A percentile compares a stretch with the other conserved stretches of the same genome.
phyloP scores from a whole-genome alignment of 83 land plant species.

The Picea abies region DNA sequence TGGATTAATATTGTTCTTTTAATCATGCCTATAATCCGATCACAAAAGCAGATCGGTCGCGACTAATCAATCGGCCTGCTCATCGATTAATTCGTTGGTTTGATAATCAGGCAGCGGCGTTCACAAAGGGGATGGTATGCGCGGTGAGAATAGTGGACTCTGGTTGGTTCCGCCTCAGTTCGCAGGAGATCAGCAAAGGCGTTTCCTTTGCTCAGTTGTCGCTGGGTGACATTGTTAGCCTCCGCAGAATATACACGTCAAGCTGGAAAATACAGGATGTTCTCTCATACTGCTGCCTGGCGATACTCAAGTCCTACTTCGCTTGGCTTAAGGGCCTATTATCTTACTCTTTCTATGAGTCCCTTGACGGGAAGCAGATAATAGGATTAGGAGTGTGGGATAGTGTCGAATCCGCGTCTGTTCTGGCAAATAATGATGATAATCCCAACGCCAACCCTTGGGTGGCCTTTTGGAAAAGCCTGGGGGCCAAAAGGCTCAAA shows the following conservation, averaged over 20 bases:
- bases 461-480: neutral
- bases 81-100: no score
- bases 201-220: neutral
- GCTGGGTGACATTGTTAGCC: constrained; percentile 7
- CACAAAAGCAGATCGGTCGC: no score
- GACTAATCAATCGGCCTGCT: no score
- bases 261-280: neutral
- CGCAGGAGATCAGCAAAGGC: neutral
- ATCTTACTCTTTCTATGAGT: constrained; percentile 11
- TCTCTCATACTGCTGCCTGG: constrained; percentile 11
- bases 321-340: neutral
- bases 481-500: neutral
- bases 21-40: no score
- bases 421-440: neutral
- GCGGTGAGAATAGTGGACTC: constrained; percentile 6
- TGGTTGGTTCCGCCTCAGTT: constrained; percentile 4
- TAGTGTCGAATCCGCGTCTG: constrained; percentile 6
- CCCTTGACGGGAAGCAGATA: constrained; percentile 12
- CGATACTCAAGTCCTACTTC: constrained; percentile 10
- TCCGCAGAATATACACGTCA: neutral
- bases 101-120: constrained; percentile 5
- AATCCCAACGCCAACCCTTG: neutral
- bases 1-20: no score
- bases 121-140: neutral
- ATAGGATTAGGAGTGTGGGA: constrained; percentile 12